A percentile compares a stretch with the other conserved stretches of the same genome.
These are phyloP conservation scores for Xylariaceae sp. DNA, from an alignment of 2,329 filamentous ascomycete species.

Conservation along the genomic window DNA sequence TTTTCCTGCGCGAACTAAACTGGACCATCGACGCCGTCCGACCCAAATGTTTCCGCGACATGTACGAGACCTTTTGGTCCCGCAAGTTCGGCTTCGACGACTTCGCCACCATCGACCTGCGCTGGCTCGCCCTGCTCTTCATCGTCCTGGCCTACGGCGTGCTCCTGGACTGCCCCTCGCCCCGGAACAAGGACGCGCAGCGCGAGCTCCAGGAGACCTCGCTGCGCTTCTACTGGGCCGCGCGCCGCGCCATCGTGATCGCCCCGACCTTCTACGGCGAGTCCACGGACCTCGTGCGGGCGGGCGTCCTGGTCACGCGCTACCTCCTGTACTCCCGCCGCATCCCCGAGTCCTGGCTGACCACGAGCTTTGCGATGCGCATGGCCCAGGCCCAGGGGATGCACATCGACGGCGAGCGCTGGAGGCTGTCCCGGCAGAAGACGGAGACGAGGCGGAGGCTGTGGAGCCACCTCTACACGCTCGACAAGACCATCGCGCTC, in stretches of 20 bases:
- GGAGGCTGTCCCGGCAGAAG: conserved; percentile 31
- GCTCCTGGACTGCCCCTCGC: conserved; percentile 30
- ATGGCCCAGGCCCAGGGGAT: conserved; percentile 40
- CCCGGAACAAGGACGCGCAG: conserved; percentile 28
- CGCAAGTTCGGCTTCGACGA: conserved; percentile 36
- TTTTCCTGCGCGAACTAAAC: conserved; percentile 33
- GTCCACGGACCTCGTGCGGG: conserved; percentile 34
- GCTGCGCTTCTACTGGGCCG: conserved; percentile 37
- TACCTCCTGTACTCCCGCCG: conserved; percentile 36
- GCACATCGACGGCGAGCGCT: conserved; percentile 37
- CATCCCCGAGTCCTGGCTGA: conserved; percentile 36
- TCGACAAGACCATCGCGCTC: conserved; percentile 36
- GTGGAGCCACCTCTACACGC: conserved; percentile 35
- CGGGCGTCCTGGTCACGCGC: conserved; percentile 34
- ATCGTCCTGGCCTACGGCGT: conserved; percentile 36
- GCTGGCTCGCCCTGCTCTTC: conserved; percentile 38
- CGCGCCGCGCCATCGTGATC: conserved; percentile 34
- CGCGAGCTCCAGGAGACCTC: conserved; percentile 34
- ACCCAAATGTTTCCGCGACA: conserved; percentile 27
- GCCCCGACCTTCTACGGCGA: conserved; percentile 38
- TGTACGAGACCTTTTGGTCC: conserved; percentile 35
- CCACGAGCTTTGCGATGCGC: conserved; percentile 36
- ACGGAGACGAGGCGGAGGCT: conserved; percentile 33
- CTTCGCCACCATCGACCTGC: conserved; percentile 33
- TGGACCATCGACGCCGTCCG: conserved; percentile 33